phyloP scores from a whole-genome alignment of 768 basidiomycete species.

The Wakefieldia striispora region DNA sequence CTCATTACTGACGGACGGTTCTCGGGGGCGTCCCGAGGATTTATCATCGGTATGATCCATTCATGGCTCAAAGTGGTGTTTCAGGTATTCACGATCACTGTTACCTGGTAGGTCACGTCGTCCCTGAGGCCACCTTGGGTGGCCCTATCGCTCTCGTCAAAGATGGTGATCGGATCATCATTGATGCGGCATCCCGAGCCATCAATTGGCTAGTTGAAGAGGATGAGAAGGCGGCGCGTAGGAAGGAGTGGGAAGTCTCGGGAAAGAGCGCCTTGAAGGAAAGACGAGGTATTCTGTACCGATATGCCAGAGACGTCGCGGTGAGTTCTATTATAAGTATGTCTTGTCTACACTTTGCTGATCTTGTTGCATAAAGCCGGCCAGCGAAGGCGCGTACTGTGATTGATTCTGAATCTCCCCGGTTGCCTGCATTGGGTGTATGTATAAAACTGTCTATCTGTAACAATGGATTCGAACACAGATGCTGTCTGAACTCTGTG shows the following conservation, averaged over 20 bases:
- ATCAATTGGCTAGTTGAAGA: slow-evolving; percentile 76
- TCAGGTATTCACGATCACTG: slow-evolving; percentile 38
- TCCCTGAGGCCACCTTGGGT: slow-evolving; percentile 69
- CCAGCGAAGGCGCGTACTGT: slow-evolving; percentile 78
- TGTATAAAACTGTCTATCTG: slow-evolving; percentile 1
- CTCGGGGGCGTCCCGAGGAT: slow-evolving; percentile 75
- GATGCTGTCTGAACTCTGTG: background rate
- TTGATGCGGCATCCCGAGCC: slow-evolving; percentile 61
- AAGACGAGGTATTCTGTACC: slow-evolving; percentile 69
- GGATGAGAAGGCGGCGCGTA: slow-evolving; percentile 59
- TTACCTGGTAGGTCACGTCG: slow-evolving; percentile 54
- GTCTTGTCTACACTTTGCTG: slow-evolving; percentile 1
- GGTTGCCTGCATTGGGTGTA: background rate
- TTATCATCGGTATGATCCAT: slow-evolving; percentile 48
- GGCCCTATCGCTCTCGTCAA: slow-evolving; percentile 86
- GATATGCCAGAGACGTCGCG: slow-evolving; percentile 84
- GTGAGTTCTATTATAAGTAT: slow-evolving; percentile 53
- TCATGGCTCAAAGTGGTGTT: slow-evolving; percentile 6
- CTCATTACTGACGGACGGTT: slow-evolving; percentile 90
- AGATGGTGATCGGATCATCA: slow-evolving; percentile 77
- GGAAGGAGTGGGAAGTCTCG: slow-evolving; percentile 66
- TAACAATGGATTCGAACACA: slow-evolving; percentile 1
- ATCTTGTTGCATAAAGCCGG: slow-evolving; percentile 50
- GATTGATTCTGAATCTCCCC: slow-evolving; percentile 45
- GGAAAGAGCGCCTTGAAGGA: slow-evolving; percentile 64